These are phyloP conservation scores for Physcomitrellopsis africana DNA, from an alignment of 225 moss, liverwort and hornwort species.

Conservation along the genomic window DNA sequence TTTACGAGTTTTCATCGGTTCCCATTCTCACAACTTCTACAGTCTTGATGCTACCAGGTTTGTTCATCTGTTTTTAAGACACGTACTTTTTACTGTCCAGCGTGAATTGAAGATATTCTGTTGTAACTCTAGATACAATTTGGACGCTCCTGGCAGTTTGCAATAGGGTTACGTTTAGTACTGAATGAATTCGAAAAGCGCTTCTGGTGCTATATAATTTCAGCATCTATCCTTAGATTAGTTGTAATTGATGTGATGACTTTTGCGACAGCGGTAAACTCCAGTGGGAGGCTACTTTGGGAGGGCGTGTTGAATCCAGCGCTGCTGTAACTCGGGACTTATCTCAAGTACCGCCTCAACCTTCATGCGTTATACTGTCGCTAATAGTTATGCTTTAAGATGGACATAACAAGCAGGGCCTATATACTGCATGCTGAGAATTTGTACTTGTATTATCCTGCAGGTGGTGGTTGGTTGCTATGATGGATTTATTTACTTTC, in stretches of 20 bases:
- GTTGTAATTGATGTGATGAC: slow-evolving; percentile 4
- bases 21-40: slow-evolving; percentile 43
- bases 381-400: not conserved
- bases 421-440: slow-evolving; percentile 4
- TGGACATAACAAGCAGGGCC: not conserved
- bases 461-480: slow-evolving; percentile 60
- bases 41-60: slow-evolving; percentile 54
- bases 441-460: slow-evolving; percentile 8
- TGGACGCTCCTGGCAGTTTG: not conserved
- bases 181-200: too few species aligned
- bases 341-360: slow-evolving; percentile 38
- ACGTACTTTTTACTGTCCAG: not conserved
- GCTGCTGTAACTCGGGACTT: slow-evolving; percentile 46
- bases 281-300: slow-evolving; percentile 44
- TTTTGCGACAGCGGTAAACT: slow-evolving; percentile 44
- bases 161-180: too few species aligned
- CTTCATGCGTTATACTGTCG: not conserved
- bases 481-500: slow-evolving; percentile 55
- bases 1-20: slow-evolving; percentile 46
- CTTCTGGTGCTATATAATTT: too few species aligned
- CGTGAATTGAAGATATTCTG: not conserved
- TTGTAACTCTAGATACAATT: not conserved
- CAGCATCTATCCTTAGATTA: slow-evolving; percentile 9
- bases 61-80: not conserved
- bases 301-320: slow-evolving; percentile 53